Percentiles rank a stretch among this genome's conserved stretches.
Conservation (phyloP, 306 rosid genomes). For the Dalbergia cochinchinensis region DNA sequence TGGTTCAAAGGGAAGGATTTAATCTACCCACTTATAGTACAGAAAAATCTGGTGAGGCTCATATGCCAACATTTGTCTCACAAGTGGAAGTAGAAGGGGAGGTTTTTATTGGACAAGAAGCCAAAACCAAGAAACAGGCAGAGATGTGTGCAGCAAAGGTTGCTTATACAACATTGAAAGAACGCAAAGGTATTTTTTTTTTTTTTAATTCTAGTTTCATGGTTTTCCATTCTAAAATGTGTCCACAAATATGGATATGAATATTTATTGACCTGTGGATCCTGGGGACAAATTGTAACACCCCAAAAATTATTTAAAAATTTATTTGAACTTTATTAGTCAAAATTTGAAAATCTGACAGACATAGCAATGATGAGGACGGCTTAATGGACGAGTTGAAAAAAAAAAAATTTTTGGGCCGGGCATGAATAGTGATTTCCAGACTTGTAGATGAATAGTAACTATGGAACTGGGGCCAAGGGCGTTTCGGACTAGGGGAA, state of each 20-base stretch:
- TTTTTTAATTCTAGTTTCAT: slow-evolving; percentile 28
- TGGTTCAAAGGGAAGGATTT: slow-evolving; percentile 68
- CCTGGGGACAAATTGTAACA: too few relatives aligned
- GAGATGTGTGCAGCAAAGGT: slow-evolving; percentile 85
- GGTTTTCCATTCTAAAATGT: not conserved
- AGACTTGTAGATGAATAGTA: too few relatives aligned
- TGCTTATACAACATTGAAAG: slow-evolving; percentile 69
- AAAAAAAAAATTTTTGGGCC: too few relatives aligned
- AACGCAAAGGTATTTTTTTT: slow-evolving; percentile 50
- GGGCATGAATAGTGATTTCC: too few relatives aligned
- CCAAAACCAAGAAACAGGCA: slow-evolving; percentile 78
- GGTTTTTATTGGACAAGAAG: slow-evolving; percentile 65
- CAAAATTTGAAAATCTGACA: too few relatives aligned
- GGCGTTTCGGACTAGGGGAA: too few relatives aligned
- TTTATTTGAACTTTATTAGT: too few relatives aligned
- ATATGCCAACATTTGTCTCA: slow-evolving; percentile 68
- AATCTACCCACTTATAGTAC: slow-evolving; percentile 65
- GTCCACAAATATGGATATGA: not conserved
- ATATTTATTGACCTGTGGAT: not conserved
- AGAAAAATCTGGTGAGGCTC: slow-evolving; percentile 62
- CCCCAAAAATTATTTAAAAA: too few relatives aligned
- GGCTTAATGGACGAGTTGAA: too few relatives aligned
- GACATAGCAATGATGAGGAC: too few relatives aligned
- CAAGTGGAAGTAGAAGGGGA: slow-evolving; percentile 70
- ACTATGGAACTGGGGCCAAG: too few relatives aligned